A percentile compares a stretch with the other conserved stretches of the same genome.
Conservation (phyloP, 805 yeast genomes). For the Candida pini region DNA sequence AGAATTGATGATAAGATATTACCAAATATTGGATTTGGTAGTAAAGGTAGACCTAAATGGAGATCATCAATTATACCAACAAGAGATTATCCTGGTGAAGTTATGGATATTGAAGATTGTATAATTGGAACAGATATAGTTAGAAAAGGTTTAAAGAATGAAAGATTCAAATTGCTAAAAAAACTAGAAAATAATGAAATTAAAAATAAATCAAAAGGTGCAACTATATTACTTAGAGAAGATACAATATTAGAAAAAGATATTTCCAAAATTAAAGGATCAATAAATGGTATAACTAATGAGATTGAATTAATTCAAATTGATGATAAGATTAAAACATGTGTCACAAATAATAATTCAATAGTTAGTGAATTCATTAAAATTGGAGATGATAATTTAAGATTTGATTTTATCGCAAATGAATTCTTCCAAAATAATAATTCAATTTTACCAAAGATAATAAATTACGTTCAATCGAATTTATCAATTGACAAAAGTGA, state of each 20-base stretch:
- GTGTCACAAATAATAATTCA: constrained; percentile 73
- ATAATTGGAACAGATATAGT: constrained; percentile 79
- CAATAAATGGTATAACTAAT: constrained; percentile 33
- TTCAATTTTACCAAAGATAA: constrained; percentile 79
- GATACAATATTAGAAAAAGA: constrained; percentile 43
- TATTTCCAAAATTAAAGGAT: constrained; percentile 37
- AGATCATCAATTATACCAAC: constrained; percentile 34
- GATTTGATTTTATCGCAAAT: constrained; percentile 87
- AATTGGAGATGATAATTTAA: constrained; percentile 44
- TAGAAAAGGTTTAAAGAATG: constrained; percentile 66
- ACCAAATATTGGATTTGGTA: constrained; percentile 87
- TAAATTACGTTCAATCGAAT: constrained; percentile 73
- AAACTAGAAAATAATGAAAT: constrained; percentile 29
- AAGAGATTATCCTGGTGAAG: constrained; percentile 48
- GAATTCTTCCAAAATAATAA: constrained; percentile 96
- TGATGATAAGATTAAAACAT: constrained; percentile 46
- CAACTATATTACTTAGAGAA: constrained; percentile 81
- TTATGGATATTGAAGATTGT: constrained; percentile 92
- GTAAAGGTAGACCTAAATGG: constrained; percentile 75
- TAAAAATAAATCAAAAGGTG: constrained; percentile 52
- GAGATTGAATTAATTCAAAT: constrained; percentile 34
- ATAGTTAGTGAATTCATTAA: constrained; percentile 68
- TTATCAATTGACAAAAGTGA: constrained; percentile 39
- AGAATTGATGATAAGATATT: constrained; percentile 11
- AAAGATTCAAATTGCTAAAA: constrained; percentile 50